phyloP scores from a whole-genome alignment of 257 asterid genomes.

The Gentiana straminea region DNA sequence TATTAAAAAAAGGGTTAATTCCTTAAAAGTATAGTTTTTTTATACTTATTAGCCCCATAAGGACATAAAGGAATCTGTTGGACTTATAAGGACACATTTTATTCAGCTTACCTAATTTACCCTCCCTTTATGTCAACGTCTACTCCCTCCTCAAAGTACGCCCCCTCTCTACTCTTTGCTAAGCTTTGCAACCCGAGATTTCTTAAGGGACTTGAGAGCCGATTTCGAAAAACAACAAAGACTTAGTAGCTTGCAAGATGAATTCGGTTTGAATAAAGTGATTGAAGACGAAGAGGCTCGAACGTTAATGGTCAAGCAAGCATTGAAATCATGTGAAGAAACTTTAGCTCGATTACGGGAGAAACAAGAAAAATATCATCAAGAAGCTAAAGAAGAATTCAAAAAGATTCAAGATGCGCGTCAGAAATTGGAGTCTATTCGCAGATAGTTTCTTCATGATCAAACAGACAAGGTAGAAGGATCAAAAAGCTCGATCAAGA shows the following conservation, averaged over 20 bases:
- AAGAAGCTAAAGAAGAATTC: slow-evolving; percentile 44
- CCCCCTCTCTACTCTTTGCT: too few relatives aligned
- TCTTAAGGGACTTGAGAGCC: slow-evolving; percentile 69
- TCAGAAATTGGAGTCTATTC: slow-evolving; percentile 30
- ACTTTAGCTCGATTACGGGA: slow-evolving; percentile 50
- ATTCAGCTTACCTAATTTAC: too few relatives aligned
- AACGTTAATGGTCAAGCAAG: slow-evolving; percentile 72
- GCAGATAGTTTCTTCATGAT: slow-evolving; percentile 17
- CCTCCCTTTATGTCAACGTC: too few relatives aligned
- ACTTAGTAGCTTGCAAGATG: slow-evolving; percentile 58
- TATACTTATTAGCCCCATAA: too few relatives aligned
- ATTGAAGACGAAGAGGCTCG: slow-evolving; percentile 79
- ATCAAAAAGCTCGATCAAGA: too few relatives aligned
- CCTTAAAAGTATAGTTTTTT: too few relatives aligned
- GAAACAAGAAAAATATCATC: slow-evolving; percentile 39
- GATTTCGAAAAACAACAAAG: slow-evolving; percentile 69
- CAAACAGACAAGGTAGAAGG: slow-evolving; percentile 5
- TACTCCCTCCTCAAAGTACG: too few relatives aligned
- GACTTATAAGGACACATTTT: too few relatives aligned
- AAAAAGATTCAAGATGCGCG: slow-evolving; percentile 50
- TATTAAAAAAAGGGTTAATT: too few relatives aligned
- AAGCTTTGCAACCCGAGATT: too few relatives aligned
- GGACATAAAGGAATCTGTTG: too few relatives aligned
- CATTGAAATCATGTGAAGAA: slow-evolving; percentile 66
- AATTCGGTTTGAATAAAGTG: slow-evolving; percentile 37